Evolutionary conservation across 352 stramenopile genomes (phyloP).

Genomic region (Pythium insidiosum): DNA sequence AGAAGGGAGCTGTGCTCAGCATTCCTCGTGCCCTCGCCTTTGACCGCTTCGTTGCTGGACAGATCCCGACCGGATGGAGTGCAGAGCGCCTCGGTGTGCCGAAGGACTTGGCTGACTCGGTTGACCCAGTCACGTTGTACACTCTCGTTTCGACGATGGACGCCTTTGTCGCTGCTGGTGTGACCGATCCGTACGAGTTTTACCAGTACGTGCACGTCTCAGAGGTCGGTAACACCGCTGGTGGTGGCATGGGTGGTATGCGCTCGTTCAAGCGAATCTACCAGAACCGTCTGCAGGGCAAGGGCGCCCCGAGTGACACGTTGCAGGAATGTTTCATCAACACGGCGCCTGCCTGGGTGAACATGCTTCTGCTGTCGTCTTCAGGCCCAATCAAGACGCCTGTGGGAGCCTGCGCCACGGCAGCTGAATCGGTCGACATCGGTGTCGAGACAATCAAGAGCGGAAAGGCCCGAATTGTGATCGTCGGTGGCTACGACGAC

Average conservation of each 20-base stretch:
- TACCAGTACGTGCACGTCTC: conserved; percentile 89
- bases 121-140: conserved; percentile 79
- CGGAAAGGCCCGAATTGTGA: conserved; percentile 76
- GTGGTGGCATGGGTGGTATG: conserved; percentile 80
- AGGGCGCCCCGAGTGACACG: conserved; percentile 66
- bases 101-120: conserved; percentile 69
- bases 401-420: conserved; percentile 79
- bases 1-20: conserved; percentile 74
- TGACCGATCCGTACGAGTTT: conserved; percentile 88
- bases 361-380: conserved; percentile 84
- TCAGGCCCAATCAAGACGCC: conserved; percentile 87
- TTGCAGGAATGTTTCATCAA: conserved; percentile 88
- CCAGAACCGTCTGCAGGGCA: conserved; percentile 53
- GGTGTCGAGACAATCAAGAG: conserved; percentile 85
- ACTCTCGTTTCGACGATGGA: conserved; percentile 73
- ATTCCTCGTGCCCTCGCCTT: conserved; percentile 77
- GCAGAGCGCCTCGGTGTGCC: conserved; percentile 71
- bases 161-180: conserved; percentile 61
- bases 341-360: conserved; percentile 83
- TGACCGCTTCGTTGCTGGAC: conserved; percentile 79
- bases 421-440: conserved; percentile 83
- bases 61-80: conserved; percentile 87
- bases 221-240: conserved; percentile 80
- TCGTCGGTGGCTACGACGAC: conserved; percentile 84
- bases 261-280: conserved; percentile 73